Base-by-base conservation (phyloP, 805 yeast species). In the Hyphopichia homilentoma region DNA sequence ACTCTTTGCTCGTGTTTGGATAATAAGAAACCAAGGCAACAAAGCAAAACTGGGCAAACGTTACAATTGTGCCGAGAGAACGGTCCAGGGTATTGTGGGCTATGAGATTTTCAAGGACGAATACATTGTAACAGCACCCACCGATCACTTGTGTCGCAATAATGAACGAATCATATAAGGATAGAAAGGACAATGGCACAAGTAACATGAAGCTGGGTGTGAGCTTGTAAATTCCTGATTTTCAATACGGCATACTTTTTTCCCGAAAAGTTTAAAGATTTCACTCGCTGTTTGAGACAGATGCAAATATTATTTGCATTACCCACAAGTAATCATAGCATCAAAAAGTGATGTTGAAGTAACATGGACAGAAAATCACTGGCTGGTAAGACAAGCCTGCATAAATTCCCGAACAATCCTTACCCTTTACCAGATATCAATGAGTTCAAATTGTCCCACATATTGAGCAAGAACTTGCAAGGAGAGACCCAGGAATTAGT, bases 81-180 rank as follows among this genome's bases (percentile, higher is more conserved):
- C 59, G 47, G 9, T 43, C 36, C 32, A 28, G 32, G 8, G 13
- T 13, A 24, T 38, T 38, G 21, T 34, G 29, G 23, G 38, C 25
- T 2, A 81, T 53, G 12, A 82, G 57, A 16, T 64, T 51, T 50
- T 84, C 93, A 31, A 83, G 56, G 1, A 83, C 67, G 36, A 74
- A 61, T 18, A 80, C 88, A 51, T 81, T 84, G 20, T 77, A 59
- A 50, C 93, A 84, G 51, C 93, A 83, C 3, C 89, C 87, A 0
- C 84, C 83, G 47, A 81, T 77, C 8, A 81, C 74, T 20, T 74
- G 58, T 7, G 47, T 25, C 9, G 32, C 22, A 3, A 40, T 35
- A 18, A 21, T 19, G 8, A 24, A 12, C 30, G 35, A 30, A 20
- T 39, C 36, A 11, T 29, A 25, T 6, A 40, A 25, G 6, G 34